Evolutionary conservation across 345 rosid genomes (phyloP).

Genomic region (Microthlaspi erraticum): DNA sequence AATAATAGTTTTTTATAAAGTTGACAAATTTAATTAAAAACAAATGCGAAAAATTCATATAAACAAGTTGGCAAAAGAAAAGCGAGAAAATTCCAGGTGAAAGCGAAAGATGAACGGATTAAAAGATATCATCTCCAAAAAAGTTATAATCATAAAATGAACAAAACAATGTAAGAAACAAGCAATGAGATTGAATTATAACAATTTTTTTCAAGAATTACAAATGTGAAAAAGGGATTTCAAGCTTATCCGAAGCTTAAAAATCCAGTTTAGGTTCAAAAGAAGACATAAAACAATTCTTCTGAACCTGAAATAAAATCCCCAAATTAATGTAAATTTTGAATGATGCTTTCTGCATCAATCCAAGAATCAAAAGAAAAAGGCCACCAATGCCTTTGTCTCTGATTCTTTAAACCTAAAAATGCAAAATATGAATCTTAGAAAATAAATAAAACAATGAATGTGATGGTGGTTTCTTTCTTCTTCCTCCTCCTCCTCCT

Average conservation of each 20-base stretch:
- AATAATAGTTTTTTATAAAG: background rate
- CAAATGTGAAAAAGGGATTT: constrained; percentile 30
- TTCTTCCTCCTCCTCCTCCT: constrained; percentile 27
- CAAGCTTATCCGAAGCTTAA: constrained; percentile 48
- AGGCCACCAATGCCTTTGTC: constrained; percentile 40
- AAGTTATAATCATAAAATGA: constrained; percentile 3
- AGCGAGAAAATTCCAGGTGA: constrained; percentile 8
- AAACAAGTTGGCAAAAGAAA: constrained; percentile 1
- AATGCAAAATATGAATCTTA: constrained; percentile 38
- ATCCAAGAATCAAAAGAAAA: constrained; percentile 37
- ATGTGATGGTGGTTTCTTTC: constrained; percentile 24
- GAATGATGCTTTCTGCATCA: constrained; percentile 43
- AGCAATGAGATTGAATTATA: constrained; percentile 33
- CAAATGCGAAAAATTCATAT: background rate
- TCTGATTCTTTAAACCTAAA: constrained; percentile 35
- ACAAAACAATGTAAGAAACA: constrained; percentile 12
- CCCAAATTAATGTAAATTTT: constrained; percentile 40
- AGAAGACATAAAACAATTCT: constrained; percentile 49
- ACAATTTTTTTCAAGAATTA: constrained; percentile 32
- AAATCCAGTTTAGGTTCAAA: constrained; percentile 35
- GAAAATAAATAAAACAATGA: constrained; percentile 31
- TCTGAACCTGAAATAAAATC: constrained; percentile 34
- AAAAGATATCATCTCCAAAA: background rate
- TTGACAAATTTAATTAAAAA: background rate
- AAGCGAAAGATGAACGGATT: constrained; percentile 9